Evolutionary conservation across 2,329 filamentous ascomycete genomes (phyloP).

Genomic region (Sporothrix luriei): DNA sequence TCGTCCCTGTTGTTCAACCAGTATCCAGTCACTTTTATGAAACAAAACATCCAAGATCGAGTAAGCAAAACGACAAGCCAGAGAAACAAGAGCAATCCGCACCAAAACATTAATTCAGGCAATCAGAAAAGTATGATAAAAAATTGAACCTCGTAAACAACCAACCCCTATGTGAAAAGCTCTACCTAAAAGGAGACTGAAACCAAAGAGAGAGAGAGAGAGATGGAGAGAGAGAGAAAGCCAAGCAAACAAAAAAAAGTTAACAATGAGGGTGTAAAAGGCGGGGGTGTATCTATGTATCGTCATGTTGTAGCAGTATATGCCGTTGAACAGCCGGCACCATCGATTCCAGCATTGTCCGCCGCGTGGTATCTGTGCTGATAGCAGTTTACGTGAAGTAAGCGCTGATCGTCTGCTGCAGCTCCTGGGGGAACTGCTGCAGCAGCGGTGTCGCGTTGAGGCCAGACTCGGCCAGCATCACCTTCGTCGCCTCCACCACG

Average conservation of each 20-base stretch:
- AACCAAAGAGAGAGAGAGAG: neutral
- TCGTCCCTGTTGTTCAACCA: neutral
- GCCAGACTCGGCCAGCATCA: conserved; percentile 71
- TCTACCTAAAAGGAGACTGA: conserved; percentile 15
- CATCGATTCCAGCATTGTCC: neutral
- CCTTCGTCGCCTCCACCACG: conserved; percentile 76
- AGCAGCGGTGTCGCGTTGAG: conserved; percentile 77
- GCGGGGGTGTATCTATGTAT: conserved; percentile 26
- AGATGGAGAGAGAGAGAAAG: neutral
- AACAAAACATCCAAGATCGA: neutral
- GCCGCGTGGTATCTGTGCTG: conserved; percentile 16
- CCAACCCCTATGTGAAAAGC: conserved; percentile 19
- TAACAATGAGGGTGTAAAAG: neutral
- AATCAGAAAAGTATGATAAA: conserved; percentile 6
- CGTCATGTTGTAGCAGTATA: conserved; percentile 25
- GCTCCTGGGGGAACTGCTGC: conserved; percentile 73
- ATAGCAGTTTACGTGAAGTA: conserved; percentile 59
- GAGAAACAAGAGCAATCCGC: neutral
- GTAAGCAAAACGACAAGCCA: neutral
- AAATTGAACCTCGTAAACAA: neutral
- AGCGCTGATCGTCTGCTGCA: conserved; percentile 75
- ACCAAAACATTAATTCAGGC: conserved; percentile 17
- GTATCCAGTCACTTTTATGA: neutral
- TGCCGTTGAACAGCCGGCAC: conserved; percentile 1
- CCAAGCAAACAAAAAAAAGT: neutral